Conservation (phyloP, 306 rosid species). For the Gleditsia sinensis region DNA sequence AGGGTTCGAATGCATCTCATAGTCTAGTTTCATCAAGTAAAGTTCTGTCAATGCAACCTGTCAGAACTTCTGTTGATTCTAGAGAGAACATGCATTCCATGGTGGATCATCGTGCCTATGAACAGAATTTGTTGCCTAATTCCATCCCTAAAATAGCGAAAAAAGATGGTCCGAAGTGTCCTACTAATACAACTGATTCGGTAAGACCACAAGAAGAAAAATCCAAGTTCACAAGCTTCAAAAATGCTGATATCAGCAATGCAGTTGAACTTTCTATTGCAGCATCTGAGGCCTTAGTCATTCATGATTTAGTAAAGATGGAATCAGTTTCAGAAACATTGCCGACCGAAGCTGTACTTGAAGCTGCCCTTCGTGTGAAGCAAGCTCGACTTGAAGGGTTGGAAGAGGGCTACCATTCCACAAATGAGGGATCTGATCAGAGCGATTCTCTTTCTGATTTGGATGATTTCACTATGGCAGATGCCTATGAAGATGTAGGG, state of each 20-base stretch:
- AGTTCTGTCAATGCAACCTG: slow-evolving; percentile 37
- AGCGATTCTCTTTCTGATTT: slow-evolving; percentile 78
- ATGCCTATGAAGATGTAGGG: slow-evolving; percentile 80
- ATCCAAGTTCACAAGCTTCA: slow-evolving; percentile 33
- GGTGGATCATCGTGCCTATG: slow-evolving; percentile 31
- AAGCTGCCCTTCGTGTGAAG: slow-evolving; percentile 78
- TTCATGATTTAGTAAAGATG: slow-evolving; percentile 62
- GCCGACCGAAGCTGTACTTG: slow-evolving; percentile 59
- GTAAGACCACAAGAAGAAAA: slow-evolving; percentile 39
- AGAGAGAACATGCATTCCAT: slow-evolving; percentile 40
- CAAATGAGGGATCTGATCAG: slow-evolving; percentile 46
- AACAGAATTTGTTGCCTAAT: slow-evolving; percentile 32
- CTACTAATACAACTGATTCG: slow-evolving; percentile 38
- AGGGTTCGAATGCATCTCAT: slow-evolving; percentile 50
- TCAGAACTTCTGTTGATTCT: slow-evolving; percentile 40
- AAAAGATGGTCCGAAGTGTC: slow-evolving; percentile 37
- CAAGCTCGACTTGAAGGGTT: slow-evolving; percentile 60
- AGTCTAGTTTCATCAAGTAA: slow-evolving; percentile 35
- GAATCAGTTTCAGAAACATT: slow-evolving; percentile 47
- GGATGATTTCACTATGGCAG: slow-evolving; percentile 73
- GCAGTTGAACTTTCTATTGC: slow-evolving; percentile 77
- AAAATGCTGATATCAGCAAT: slow-evolving; percentile 51
- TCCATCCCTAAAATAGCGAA: slow-evolving; percentile 37
- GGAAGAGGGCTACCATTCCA: slow-evolving; percentile 45
- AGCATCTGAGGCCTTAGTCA: slow-evolving; percentile 91